phyloP scores from a whole-genome alignment of 2,329 filamentous ascomycete genomes.

The Zymoseptoria pseudotritici region DNA sequence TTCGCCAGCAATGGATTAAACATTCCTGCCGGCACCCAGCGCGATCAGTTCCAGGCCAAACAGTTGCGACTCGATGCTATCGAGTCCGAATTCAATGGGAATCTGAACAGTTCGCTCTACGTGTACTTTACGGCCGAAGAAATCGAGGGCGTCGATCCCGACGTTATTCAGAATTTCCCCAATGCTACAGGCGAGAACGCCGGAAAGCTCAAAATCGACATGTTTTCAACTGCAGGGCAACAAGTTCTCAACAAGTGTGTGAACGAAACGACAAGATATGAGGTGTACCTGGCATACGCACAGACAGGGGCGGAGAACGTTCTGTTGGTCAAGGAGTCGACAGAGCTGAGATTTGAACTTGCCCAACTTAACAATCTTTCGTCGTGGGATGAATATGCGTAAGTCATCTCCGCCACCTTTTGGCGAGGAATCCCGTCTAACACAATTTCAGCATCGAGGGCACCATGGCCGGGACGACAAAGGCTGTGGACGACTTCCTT shows the following conservation, averaged over 20 bases:
- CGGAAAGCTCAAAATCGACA: conserved; percentile 48
- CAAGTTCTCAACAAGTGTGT: background rate
- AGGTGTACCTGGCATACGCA: background rate
- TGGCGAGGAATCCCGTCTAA: background rate
- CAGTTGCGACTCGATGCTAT: conserved; percentile 67
- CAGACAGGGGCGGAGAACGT: background rate
- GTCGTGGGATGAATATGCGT: background rate
- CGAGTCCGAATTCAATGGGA: conserved; percentile 64
- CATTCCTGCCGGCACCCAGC: conserved; percentile 57
- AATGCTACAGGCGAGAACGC: conserved; percentile 67
- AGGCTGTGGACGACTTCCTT: conserved; percentile 1
- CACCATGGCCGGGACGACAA: conserved; percentile 2
- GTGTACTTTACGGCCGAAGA: conserved; percentile 68
- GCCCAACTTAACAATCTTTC: background rate
- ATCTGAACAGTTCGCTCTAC: conserved; percentile 66
- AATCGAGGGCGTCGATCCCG: conserved; percentile 65
- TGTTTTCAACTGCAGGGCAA: too few relatives aligned
- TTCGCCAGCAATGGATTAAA: conserved; percentile 68
- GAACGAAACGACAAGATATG: background rate
- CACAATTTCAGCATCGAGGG: background rate
- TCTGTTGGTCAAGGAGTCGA: background rate
- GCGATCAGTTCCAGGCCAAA: conserved; percentile 74
- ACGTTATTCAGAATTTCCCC: conserved; percentile 56
- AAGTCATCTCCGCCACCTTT: background rate
- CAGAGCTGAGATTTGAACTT: conserved; percentile 1